phyloP scores from a whole-genome alignment of 257 asterid species.

The Rhazya stricta region DNA sequence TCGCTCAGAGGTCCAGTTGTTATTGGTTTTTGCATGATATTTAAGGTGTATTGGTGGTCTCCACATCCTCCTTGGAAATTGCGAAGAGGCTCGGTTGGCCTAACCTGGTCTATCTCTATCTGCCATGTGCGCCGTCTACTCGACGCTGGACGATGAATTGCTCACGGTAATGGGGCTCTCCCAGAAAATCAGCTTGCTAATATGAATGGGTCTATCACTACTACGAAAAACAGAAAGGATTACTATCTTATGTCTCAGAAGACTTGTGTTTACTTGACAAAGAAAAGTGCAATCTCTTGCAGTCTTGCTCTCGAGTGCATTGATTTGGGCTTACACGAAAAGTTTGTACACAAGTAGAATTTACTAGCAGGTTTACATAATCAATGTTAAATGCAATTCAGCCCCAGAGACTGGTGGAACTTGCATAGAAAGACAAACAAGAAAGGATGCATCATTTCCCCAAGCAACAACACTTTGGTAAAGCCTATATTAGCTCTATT shows the following conservation, averaged over 20 bases:
- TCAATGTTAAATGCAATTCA: background rate
- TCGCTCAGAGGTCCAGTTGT: background rate
- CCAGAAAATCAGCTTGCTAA: no score
- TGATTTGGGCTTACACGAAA: no score
- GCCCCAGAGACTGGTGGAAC: background rate
- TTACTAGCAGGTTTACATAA: background rate
- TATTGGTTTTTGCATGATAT: slow-evolving; percentile 21
- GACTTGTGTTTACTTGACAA: no score
- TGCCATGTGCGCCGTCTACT: no score
- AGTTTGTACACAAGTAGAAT: no score
- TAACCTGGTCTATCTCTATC: background rate
- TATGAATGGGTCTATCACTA: no score
- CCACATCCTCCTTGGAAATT: slow-evolving; percentile 31
- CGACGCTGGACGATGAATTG: no score
- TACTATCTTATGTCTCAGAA: no score
- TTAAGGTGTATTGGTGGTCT: slow-evolving; percentile 22
- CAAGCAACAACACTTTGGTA: background rate
- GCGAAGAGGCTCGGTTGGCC: slow-evolving; percentile 9
- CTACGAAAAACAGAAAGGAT: no score
- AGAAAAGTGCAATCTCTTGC: no score
- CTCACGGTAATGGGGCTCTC: no score
- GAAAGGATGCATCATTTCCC: background rate
- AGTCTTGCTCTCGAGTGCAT: no score
- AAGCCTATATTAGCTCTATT: background rate
- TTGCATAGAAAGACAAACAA: background rate